phyloP scores from a whole-genome alignment of 192 early-diverging fungal genomes.

The Coemansia sp. region DNA sequence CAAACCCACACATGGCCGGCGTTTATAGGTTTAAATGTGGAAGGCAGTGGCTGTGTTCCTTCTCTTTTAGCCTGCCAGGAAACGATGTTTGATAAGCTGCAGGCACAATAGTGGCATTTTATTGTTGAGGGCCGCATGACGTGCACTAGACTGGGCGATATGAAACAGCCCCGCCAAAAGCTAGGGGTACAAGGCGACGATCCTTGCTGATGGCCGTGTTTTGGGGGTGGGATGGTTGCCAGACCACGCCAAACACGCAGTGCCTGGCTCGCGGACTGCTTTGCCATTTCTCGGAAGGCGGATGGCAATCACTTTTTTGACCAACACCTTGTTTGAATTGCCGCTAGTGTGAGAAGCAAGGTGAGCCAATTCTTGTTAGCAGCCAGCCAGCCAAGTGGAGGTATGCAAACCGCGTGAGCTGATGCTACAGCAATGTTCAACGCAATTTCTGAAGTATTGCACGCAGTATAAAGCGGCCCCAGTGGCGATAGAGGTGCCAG shows the following conservation, averaged over 20 bases:
- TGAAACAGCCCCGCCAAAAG: neutral
- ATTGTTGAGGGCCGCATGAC: neutral
- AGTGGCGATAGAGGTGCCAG: neutral
- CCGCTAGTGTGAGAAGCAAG: neutral
- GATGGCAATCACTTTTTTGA: neutral
- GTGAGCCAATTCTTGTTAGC: neutral
- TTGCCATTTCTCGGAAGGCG: neutral
- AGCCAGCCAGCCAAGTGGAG: neutral
- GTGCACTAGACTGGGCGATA: neutral
- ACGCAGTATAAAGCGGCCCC: neutral
- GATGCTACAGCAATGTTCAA: neutral
- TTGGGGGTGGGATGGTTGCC: neutral
- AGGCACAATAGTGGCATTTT: neutral
- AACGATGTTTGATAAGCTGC: neutral
- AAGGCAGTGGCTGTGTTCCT: neutral
- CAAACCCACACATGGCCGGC: neutral
- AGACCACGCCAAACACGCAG: neutral
- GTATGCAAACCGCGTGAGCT: neutral
- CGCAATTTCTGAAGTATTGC: neutral
- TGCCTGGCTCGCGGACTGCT: constrained; percentile 1
- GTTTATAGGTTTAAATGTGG: neutral
- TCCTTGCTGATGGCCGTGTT: neutral
- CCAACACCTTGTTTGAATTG: neutral
- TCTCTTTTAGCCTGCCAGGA: neutral
- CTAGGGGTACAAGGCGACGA: constrained; percentile 2